A percentile compares a stretch with the other conserved stretches of the same genome.
Evolutionary conservation across 2,329 filamentous ascomycete species (phyloP).

Genomic region (Fusarium haematococcum): DNA sequence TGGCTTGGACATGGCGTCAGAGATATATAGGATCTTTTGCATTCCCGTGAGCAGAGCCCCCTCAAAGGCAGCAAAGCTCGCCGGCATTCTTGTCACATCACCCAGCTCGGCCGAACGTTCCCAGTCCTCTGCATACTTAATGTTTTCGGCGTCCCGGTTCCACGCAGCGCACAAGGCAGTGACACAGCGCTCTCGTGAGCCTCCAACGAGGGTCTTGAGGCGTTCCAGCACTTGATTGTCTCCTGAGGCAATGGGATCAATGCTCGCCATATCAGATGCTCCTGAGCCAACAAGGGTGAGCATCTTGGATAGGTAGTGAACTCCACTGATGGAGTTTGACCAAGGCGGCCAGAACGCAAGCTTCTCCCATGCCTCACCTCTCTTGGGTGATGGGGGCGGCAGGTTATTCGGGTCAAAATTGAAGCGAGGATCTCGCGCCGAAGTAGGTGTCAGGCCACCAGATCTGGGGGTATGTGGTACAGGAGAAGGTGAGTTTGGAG

Average conservation of each 20-base stretch:
- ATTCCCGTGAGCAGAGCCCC: slow-evolving; percentile 83
- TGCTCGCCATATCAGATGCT: slow-evolving; percentile 84
- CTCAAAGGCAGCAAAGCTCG: slow-evolving; percentile 87
- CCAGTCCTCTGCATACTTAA: slow-evolving; percentile 95
- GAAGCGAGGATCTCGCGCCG: slow-evolving; percentile 78
- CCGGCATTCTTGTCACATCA: slow-evolving; percentile 92
- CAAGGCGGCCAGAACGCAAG: slow-evolving; percentile 96
- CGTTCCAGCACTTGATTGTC: slow-evolving; percentile 74
- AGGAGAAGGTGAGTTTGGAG: slow-evolving; percentile 66
- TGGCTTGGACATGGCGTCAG: slow-evolving; percentile 82
- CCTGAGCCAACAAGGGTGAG: slow-evolving; percentile 86
- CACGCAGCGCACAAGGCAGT: slow-evolving; percentile 89
- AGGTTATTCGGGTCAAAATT: slow-evolving; percentile 82
- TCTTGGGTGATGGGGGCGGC: slow-evolving; percentile 80
- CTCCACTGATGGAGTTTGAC: slow-evolving; percentile 92
- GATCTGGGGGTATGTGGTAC: slow-evolving; percentile 47
- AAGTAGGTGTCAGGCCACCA: slow-evolving; percentile 63
- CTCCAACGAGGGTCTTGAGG: slow-evolving; percentile 79
- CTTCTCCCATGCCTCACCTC: slow-evolving; percentile 90
- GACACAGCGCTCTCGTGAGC: slow-evolving; percentile 85
- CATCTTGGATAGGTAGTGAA: slow-evolving; percentile 87
- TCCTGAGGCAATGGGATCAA: slow-evolving; percentile 72
- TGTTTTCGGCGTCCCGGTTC: slow-evolving; percentile 93
- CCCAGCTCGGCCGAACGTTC: slow-evolving; percentile 82
- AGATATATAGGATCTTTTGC: slow-evolving; percentile 95